Percentiles rank a stretch among this genome's conserved stretches.
phyloP scores from a whole-genome alignment of 2,329 filamentous ascomycete species.

The Aspergillus tamarii region DNA sequence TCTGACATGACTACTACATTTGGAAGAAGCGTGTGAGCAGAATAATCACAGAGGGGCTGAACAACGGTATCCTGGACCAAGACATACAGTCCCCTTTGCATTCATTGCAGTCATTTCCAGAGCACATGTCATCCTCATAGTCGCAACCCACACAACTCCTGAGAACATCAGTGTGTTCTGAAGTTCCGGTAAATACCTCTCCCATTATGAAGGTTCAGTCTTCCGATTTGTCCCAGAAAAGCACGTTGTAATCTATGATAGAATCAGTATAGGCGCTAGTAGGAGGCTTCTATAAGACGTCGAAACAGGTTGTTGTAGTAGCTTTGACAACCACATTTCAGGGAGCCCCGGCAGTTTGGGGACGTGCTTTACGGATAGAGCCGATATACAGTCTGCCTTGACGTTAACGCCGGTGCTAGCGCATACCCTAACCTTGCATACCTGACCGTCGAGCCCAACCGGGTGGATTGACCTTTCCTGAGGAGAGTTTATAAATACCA shows the following conservation, averaged over 20 bases:
- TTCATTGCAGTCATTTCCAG: not conserved
- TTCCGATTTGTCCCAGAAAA: not conserved
- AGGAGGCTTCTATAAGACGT: not conserved
- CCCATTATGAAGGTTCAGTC: not conserved
- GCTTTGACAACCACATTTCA: not conserved
- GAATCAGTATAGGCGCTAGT: not conserved
- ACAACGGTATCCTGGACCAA: not conserved
- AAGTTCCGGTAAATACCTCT: not conserved
- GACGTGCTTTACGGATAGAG: not conserved
- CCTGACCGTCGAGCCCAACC: not conserved
- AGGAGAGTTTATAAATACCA: not conserved
- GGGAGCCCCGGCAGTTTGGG: not conserved
- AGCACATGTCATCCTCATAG: not conserved
- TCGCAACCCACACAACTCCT: not conserved
- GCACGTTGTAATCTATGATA: not conserved
- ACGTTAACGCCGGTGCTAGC: not conserved
- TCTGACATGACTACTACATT: not conserved
- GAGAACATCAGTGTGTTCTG: not conserved
- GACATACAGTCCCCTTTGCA: not conserved
- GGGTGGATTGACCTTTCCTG: not conserved
- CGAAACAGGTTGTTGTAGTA: not conserved
- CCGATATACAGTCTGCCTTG: not conserved
- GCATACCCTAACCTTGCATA: not conserved
- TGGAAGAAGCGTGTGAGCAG: not conserved
- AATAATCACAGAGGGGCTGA: not conserved